Evolutionary conservation across 345 rosid species (phyloP).

Genomic region (Pugionium cornutum): DNA sequence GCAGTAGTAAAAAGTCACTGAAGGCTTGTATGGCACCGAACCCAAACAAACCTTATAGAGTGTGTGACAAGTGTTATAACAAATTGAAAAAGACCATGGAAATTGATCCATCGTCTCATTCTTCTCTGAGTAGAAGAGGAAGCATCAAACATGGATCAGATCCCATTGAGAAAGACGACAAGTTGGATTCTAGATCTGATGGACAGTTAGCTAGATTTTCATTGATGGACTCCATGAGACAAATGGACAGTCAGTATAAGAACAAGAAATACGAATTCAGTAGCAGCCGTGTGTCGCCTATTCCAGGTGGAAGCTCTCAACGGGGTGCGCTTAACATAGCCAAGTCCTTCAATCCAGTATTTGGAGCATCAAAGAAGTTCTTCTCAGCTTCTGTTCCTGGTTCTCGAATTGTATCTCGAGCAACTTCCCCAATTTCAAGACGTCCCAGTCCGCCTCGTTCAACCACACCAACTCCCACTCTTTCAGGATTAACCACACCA

Average conservation of each 20-base stretch:
- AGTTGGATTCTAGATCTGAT: constrained; percentile 73
- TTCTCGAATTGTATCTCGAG: constrained; percentile 95
- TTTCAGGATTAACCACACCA: constrained; percentile 85
- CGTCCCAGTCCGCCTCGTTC: constrained; percentile 96
- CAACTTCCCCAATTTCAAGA: constrained; percentile 97
- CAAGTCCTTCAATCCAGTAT: constrained; percentile 80
- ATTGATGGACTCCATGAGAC: constrained; percentile 82
- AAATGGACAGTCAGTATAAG: constrained; percentile 64
- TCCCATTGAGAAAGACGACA: constrained; percentile 76
- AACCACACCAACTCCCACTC: constrained; percentile 95
- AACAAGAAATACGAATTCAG: constrained; percentile 89
- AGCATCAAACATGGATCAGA: constrained; percentile 59
- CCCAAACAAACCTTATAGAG: constrained; percentile 90
- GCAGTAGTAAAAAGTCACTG: constrained; percentile 83
- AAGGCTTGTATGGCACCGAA: constrained; percentile 99
- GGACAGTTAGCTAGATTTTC: constrained; percentile 84
- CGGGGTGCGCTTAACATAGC: constrained; percentile 77
- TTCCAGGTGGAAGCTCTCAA: constrained; percentile 86
- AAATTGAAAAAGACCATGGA: constrained; percentile 77
- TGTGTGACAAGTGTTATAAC: constrained; percentile 82
- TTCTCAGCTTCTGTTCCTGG: constrained; percentile 99
- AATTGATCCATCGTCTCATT: constrained; percentile 64
- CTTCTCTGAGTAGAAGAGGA: constrained; percentile 77
- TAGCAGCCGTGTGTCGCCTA: constrained; percentile 96
- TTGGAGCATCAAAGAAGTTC: constrained; percentile 92